Percentiles rank a stretch among this genome's conserved stretches.
Conservation (phyloP, 2,329 filamentous ascomycete species). For the Dothideomycetes sp. region DNA sequence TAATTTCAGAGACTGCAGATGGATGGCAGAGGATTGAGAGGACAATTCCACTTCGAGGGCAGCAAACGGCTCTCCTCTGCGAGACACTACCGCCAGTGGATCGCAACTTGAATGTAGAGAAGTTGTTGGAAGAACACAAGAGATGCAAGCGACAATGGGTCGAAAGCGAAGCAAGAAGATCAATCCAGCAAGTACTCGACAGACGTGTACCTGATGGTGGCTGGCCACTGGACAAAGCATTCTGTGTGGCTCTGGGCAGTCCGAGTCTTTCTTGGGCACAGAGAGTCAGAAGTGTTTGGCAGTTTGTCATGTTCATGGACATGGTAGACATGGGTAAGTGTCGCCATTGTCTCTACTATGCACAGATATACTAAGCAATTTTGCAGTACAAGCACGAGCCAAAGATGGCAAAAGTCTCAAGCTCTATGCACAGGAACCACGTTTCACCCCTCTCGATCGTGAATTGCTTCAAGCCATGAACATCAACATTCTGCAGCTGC, state of each 20-base stretch:
- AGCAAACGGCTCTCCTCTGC: background rate
- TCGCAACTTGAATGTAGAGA: slow-evolving; percentile 9
- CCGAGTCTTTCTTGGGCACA: slow-evolving; percentile 23
- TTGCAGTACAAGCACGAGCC: slow-evolving; percentile 7
- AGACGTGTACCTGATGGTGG: slow-evolving; percentile 16
- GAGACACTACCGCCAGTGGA: slow-evolving; percentile 8
- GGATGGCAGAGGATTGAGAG: slow-evolving; percentile 12
- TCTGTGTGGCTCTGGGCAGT: slow-evolving; percentile 25
- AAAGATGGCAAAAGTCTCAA: slow-evolving; percentile 9
- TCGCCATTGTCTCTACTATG: background rate
- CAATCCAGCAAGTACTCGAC: slow-evolving; percentile 2
- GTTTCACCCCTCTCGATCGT: slow-evolving; percentile 22
- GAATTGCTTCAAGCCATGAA: slow-evolving; percentile 20
- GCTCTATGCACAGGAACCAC: slow-evolving; percentile 23
- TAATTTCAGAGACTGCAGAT: slow-evolving; percentile 5
- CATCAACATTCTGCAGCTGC: slow-evolving; percentile 16
- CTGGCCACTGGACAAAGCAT: slow-evolving; percentile 21
- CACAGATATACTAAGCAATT: background rate
- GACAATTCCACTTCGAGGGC: background rate
- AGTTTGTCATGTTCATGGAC: slow-evolving; percentile 25
- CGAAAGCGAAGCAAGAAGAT: slow-evolving; percentile 1
- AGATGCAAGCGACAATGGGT: slow-evolving; percentile 7
- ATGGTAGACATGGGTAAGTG: slow-evolving; percentile 16
- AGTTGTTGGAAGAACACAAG: slow-evolving; percentile 10
- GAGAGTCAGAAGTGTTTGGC: slow-evolving; percentile 24